phyloP scores from a whole-genome alignment of 345 rosid genomes.

The Citrus cavaleriei region DNA sequence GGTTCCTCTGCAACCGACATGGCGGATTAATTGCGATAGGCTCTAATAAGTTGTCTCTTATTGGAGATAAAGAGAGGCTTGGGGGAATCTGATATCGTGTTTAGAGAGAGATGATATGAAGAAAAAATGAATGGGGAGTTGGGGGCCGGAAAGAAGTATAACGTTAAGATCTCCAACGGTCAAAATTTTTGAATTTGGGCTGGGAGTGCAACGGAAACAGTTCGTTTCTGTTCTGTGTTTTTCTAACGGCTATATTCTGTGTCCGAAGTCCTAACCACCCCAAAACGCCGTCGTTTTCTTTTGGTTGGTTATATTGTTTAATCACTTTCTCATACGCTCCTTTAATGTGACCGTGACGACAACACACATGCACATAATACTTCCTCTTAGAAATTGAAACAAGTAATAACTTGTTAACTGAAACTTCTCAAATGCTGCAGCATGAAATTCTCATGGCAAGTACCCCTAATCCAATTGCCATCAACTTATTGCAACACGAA shows the following conservation, averaged over 20 bases:
- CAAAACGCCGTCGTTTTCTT: constrained; percentile 30
- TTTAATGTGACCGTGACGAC: no score
- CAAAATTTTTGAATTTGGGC: constrained; percentile 38
- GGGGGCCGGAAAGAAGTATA: constrained; percentile 17
- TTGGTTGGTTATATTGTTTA: background rate
- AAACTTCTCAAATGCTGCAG: background rate
- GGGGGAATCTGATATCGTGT: background rate
- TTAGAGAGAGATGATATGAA: background rate
- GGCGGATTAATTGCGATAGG: background rate
- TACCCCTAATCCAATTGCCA: background rate
- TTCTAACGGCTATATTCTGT: constrained; percentile 51
- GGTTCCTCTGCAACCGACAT: constrained; percentile 31
- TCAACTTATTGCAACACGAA: no score
- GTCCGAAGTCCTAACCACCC: background rate
- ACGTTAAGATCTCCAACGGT: constrained; percentile 57
- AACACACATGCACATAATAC: background rate
- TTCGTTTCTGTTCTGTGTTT: background rate
- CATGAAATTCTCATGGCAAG: background rate
- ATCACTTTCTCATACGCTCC: no score
- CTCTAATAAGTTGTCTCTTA: background rate
- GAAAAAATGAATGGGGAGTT: background rate
- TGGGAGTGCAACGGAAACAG: constrained; percentile 28
- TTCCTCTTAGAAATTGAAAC: no score
- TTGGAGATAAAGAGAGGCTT: background rate
- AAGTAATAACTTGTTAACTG: no score